These are phyloP conservation scores for Bruguiera sexangula DNA, from an alignment of 345 rosid genomes.

Conservation along the genomic window DNA sequence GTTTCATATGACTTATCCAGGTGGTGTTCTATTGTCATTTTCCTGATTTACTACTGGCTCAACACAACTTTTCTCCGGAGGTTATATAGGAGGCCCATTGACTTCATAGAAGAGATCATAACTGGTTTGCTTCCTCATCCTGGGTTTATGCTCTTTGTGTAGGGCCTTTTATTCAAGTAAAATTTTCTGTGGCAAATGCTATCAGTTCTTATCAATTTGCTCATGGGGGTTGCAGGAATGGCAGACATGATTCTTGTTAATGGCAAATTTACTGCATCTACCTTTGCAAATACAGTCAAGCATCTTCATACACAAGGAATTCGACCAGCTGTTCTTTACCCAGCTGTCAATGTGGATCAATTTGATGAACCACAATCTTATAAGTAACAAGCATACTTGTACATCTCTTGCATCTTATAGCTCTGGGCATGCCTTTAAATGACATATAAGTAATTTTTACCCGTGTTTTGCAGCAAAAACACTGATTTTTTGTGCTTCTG, in stretches of 20 bases:
- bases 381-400: constrained; percentile 47
- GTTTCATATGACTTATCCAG: constrained; percentile 28
- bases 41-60: constrained; percentile 80
- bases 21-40: constrained; percentile 95
- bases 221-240: constrained; percentile 54
- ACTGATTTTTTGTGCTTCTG: neutral
- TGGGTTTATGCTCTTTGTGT: neutral
- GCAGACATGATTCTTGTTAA: constrained; percentile 88
- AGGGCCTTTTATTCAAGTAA: neutral
- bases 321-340: constrained; percentile 76
- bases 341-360: constrained; percentile 82
- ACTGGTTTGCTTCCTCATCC: constrained; percentile 47
- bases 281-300: constrained; percentile 83
- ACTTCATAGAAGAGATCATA: constrained; percentile 71
- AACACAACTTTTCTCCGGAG: constrained; percentile 77
- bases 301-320: constrained; percentile 63
- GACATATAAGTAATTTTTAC: neutral
- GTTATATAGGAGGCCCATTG: constrained; percentile 78
- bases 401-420: constrained; percentile 31
- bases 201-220: neutral
- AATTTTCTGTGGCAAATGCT: neutral
- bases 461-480: neutral
- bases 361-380: constrained; percentile 50
- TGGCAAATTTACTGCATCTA: constrained; percentile 79
- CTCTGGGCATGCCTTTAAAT: constrained; percentile 11